These are phyloP conservation scores for Plasmodium sp. DNA, from an alignment of 169 alveolate species.

Conservation along the genomic window DNA sequence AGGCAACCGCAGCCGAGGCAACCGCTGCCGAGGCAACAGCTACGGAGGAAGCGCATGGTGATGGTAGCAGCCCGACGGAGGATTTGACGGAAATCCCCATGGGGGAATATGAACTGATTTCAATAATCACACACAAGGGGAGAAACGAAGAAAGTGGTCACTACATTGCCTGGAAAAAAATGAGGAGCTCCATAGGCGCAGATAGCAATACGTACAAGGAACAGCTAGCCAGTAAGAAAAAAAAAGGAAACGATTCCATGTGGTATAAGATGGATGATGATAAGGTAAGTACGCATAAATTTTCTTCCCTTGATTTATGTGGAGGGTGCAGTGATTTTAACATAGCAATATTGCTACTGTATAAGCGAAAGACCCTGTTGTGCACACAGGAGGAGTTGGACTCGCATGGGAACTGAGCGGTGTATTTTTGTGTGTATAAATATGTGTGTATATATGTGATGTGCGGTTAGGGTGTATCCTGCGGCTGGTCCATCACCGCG, in stretches of 20 bases:
- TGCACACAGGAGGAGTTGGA: slow-evolving; percentile 15
- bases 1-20: too few relatives aligned
- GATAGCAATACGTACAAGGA: slow-evolving; percentile 2
- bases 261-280: slow-evolving; percentile 93
- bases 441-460: background rate
- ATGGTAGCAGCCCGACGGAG: slow-evolving; percentile 4
- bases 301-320: slow-evolving; percentile 88
- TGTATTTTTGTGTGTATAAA: background rate
- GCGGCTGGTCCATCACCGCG: background rate
- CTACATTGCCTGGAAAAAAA: slow-evolving; percentile 95
- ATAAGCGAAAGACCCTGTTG: slow-evolving; percentile 73
- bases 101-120: slow-evolving; percentile 94
- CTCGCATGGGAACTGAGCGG: background rate
- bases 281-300: slow-evolving; percentile 84
- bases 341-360: slow-evolving; percentile 88
- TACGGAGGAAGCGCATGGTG: background rate
- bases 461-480: background rate
- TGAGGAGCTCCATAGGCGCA: slow-evolving; percentile 15
- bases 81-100: slow-evolving; percentile 74
- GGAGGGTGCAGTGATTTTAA: slow-evolving; percentile 94
- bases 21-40: too few relatives aligned
- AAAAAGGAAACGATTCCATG: slow-evolving; percentile 64
- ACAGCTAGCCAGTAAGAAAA: slow-evolving; percentile 40
- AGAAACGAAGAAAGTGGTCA: slow-evolving; percentile 98
- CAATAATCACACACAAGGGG: slow-evolving; percentile 98